These are phyloP conservation scores for Phytophthora colocasiae DNA, from an alignment of 352 stramenopile species.

Conservation along the genomic window DNA sequence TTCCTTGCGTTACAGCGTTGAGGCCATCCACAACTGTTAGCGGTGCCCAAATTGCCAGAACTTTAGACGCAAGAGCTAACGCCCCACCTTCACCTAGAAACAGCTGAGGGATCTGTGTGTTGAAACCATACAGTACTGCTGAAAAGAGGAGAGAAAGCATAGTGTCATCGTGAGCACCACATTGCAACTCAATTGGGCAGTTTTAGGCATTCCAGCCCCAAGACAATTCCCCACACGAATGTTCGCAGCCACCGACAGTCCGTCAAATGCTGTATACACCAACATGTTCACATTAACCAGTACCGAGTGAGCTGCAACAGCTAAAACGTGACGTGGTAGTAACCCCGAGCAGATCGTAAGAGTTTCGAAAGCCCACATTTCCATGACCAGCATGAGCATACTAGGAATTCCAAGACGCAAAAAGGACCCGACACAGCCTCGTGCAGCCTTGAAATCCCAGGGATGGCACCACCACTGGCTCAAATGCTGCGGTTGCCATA, in stretches of 20 bases:
- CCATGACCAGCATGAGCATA: conserved; percentile 65
- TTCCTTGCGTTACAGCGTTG: conserved; percentile 60
- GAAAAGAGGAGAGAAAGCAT: conserved; percentile 30
- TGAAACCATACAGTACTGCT: conserved; percentile 25
- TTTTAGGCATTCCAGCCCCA: conserved; percentile 40
- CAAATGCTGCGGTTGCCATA: conserved; percentile 34
- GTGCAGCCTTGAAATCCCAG: conserved; percentile 40
- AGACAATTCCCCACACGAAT: conserved; percentile 68
- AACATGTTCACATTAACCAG: conserved; percentile 62
- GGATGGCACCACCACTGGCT: conserved; percentile 45
- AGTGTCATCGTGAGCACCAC: conserved; percentile 40
- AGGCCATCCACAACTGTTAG: conserved; percentile 54
- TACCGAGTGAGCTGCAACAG: conserved; percentile 61
- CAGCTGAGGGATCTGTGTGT: conserved; percentile 30
- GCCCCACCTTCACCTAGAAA: conserved; percentile 48
- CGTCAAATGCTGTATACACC: conserved; percentile 66
- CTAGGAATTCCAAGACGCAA: conserved; percentile 52
- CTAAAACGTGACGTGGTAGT: conserved; percentile 51
- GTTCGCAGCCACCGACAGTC: conserved; percentile 53
- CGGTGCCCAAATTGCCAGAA: conserved; percentile 48
- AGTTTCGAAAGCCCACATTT: conserved; percentile 69
- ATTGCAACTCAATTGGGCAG: conserved; percentile 47
- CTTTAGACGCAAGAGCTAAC: conserved; percentile 38
- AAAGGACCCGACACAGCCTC: conserved; percentile 45
- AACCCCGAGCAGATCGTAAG: conserved; percentile 55